A percentile compares a stretch with the other conserved stretches of the same genome.
These are phyloP conservation scores for Pinus tabuliformis DNA, from an alignment of 75 land plant species.

Conservation along the genomic window DNA sequence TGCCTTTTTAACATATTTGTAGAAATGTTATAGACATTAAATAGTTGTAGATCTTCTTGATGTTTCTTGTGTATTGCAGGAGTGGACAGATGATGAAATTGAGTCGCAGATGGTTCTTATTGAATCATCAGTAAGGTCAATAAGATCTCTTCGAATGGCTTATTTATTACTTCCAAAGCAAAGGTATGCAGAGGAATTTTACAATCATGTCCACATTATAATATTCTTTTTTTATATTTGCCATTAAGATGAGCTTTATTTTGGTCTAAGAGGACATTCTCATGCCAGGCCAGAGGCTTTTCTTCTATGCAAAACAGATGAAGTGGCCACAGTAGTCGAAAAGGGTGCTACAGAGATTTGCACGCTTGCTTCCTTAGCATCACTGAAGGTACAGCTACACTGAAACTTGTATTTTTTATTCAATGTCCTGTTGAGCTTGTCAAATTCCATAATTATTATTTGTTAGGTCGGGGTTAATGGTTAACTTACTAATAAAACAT, in stretches of 20 bases:
- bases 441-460: background rate
- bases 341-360: conserved; percentile 49
- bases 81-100: conserved; percentile 57
- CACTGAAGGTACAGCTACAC: conserved; percentile 44
- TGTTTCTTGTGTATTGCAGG: conserved; percentile 17
- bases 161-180: conserved; percentile 51
- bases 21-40: too few relatives aligned
- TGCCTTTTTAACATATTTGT: background rate
- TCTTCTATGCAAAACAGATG: conserved; percentile 46
- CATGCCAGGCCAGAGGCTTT: conserved; percentile 60
- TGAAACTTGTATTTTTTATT: background rate
- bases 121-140: conserved; percentile 48
- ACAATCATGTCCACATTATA: background rate
- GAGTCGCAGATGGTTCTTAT: conserved; percentile 71
- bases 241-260: background rate
- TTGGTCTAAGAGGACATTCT: background rate
- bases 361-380: conserved; percentile 69
- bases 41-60: too few relatives aligned
- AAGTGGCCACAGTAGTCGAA: conserved; percentile 22
- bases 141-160: conserved; percentile 62
- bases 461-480: background rate
- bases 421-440: background rate
- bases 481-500: background rate
- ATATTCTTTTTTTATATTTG: background rate
- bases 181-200: conserved; percentile 39